Base-by-base conservation (phyloP, 148 eudicot species). In the Diospyros lotus region DNA sequence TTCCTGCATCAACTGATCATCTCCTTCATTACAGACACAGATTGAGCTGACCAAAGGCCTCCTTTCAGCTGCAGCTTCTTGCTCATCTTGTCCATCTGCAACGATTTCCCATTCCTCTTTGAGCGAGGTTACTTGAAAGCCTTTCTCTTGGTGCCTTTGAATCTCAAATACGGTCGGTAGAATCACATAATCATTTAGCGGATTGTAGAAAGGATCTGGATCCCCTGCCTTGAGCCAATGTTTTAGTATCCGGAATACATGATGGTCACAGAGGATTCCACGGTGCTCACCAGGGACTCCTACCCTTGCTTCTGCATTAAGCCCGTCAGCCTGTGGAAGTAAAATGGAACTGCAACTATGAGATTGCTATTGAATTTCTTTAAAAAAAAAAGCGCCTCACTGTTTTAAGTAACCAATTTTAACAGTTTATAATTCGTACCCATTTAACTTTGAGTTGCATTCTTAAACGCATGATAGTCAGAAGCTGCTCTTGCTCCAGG, bases 201-300 rank as follows among this genome's bases (percentile, higher is more conserved):
- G 99, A 61, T 95, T 91, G 82, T 95, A 95, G 78, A 74, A 93
- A 56, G 99, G 99, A 81, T 95, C 99, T 7, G 84, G 93, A 58
- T 93, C 75, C 48, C 80, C 99, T 12, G 94, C 99, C 40, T 81
- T 86, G 58, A 95, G 87, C 99, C 99, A 95, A 72, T 87, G 89
- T 79, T 87, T 87, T 60, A 95, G 81, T n/a, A 93, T 84, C 67
- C 99, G 88, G 78, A 95, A 95, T 14, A 89, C 89, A 71, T 91
- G 98, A 68, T 78, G 94, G 50, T 91, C 97, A 51, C 89, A 82
- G 11, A 95, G 89, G 76, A 95, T 95, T 53, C 98, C 97, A 11
- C 98, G 84, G 82, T 95, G 99, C 80, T 93, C 99, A 18, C 91
- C 99, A 8, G 99, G 94, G 70, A 95, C 85, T 59, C 99, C 99